Evolutionary conservation across 2,329 filamentous ascomycete genomes (phyloP).

Genomic region (Neofusicoccum sp.): DNA sequence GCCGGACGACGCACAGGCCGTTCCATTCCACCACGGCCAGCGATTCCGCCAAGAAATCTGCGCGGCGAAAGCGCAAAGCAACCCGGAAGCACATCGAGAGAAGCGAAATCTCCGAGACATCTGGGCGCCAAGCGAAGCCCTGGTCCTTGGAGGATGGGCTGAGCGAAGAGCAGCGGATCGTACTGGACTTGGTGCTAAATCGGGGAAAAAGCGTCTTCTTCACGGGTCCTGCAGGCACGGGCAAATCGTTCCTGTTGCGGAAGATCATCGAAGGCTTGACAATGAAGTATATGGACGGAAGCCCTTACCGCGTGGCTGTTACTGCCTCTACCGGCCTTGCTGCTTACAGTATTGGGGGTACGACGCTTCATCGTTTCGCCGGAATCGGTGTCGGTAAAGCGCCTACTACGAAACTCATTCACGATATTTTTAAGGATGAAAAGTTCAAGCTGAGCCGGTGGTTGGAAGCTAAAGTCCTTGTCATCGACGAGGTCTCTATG

Average conservation of each 20-base stretch:
- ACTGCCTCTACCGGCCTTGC: conserved; percentile 61
- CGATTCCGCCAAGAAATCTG: not conserved
- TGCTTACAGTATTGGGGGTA: conserved; percentile 56
- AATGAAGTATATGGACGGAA: not conserved
- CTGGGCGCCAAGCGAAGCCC: not conserved
- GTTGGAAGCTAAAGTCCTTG: conserved; percentile 44
- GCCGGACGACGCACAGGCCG: not conserved
- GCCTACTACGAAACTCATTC: not conserved
- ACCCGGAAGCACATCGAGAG: too few relatives aligned
- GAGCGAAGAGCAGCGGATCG: conserved; percentile 47
- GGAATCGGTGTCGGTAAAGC: conserved; percentile 30
- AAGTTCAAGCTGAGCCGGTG: conserved; percentile 27
- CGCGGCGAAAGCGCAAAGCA: not conserved
- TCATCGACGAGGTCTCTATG: conserved; percentile 69
- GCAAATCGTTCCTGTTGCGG: conserved; percentile 57
- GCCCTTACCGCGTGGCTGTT: conserved; percentile 31
- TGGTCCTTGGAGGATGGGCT: conserved; percentile 27
- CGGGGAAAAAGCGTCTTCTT: conserved; percentile 60
- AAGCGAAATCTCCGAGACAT: not conserved
- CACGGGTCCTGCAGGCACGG: conserved; percentile 62
- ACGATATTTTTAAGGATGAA: conserved; percentile 17
- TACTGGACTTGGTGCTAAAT: conserved; percentile 52
- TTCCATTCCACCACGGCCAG: not conserved
- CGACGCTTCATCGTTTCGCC: conserved; percentile 57
- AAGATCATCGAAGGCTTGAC: conserved; percentile 45